A percentile compares a stretch with the other conserved stretches of the same genome.
Evolutionary conservation across 2,329 filamentous ascomycete species (phyloP).

Genomic region (Cladosporium phlei): DNA sequence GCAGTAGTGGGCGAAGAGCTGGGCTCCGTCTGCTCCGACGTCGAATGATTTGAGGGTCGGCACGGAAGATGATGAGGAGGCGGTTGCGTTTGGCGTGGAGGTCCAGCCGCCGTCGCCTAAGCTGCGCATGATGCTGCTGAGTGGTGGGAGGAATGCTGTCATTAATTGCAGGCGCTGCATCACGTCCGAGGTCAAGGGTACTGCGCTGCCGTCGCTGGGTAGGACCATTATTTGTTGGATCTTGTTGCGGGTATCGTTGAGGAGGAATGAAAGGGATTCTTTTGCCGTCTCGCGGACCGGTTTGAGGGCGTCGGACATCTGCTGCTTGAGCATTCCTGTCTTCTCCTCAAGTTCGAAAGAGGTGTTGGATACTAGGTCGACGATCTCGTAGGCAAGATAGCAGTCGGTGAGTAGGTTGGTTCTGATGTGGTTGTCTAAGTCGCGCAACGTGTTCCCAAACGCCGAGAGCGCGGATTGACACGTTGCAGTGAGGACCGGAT

Average conservation of each 20-base stretch:
- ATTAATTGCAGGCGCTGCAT: slow-evolving; percentile 84
- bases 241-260: slow-evolving; percentile 75
- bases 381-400: slow-evolving; percentile 90
- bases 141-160: slow-evolving; percentile 77
- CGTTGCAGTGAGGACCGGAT: slow-evolving; percentile 69
- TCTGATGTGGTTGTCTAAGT: slow-evolving; percentile 87
- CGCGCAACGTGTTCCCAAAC: slow-evolving; percentile 77
- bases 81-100: slow-evolving; percentile 47
- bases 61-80: slow-evolving; percentile 55
- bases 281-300: slow-evolving; percentile 91
- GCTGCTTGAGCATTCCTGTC: slow-evolving; percentile 78
- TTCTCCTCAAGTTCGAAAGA: slow-evolving; percentile 74
- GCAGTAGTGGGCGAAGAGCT: slow-evolving; percentile 86
- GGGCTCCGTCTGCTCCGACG: slow-evolving; percentile 78
- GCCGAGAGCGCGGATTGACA: slow-evolving; percentile 74
- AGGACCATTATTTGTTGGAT: slow-evolving; percentile 62
- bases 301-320: slow-evolving; percentile 78
- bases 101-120: slow-evolving; percentile 89
- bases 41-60: slow-evolving; percentile 76
- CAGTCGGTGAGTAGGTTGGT: slow-evolving; percentile 83
- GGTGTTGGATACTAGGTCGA: slow-evolving; percentile 78
- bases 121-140: slow-evolving; percentile 86
- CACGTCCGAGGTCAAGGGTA: slow-evolving; percentile 74
- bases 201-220: slow-evolving; percentile 70
- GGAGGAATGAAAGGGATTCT: slow-evolving; percentile 71